These are phyloP conservation scores for Aegilops umbellulata DNA, from an alignment of 176 grass and related monocot species.

Conservation along the genomic window DNA sequence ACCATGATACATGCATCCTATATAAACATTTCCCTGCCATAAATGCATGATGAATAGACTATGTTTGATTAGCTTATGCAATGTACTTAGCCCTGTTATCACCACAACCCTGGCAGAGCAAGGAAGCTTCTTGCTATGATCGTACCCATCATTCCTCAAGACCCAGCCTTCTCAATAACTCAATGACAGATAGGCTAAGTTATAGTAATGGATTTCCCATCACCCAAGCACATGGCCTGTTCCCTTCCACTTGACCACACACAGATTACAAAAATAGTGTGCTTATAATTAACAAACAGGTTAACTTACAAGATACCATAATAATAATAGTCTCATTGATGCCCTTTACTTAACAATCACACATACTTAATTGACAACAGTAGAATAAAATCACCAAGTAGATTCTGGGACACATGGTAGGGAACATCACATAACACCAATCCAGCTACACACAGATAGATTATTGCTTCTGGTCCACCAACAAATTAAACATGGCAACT, in stretches of 20 bases:
- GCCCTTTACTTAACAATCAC: conserved; percentile 57
- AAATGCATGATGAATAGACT: conserved; percentile 39
- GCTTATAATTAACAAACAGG: conserved; percentile 51
- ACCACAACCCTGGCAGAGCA: conserved; percentile 41
- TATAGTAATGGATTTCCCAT: conserved; percentile 72
- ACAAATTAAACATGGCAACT: conserved; percentile 63
- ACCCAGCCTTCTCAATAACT: conserved; percentile 55
- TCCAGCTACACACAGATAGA: conserved; percentile 66
- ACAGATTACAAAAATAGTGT: conserved; percentile 57
- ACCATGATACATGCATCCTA: conserved; percentile 26
- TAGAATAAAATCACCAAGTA: conserved; percentile 76
- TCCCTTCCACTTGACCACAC: conserved; percentile 61
- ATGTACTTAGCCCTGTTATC: conserved; percentile 46
- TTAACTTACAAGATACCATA: conserved; percentile 67
- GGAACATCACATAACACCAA: conserved; percentile 75
- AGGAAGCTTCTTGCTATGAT: conserved; percentile 71
- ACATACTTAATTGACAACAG: conserved; percentile 64
- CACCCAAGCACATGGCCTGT: conserved; percentile 81
- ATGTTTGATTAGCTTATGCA: conserved; percentile 40
- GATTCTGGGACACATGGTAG: conserved; percentile 62
- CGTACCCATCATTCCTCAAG: conserved; percentile 42
- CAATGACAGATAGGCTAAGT: conserved; percentile 56
- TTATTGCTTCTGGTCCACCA: conserved; percentile 73
- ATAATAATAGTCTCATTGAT: conserved; percentile 65
- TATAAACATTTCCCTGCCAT: conserved; percentile 30